These are phyloP conservation scores for Exophiala sp. DNA, from an alignment of 2,329 filamentous ascomycete genomes.

Conservation along the genomic window DNA sequence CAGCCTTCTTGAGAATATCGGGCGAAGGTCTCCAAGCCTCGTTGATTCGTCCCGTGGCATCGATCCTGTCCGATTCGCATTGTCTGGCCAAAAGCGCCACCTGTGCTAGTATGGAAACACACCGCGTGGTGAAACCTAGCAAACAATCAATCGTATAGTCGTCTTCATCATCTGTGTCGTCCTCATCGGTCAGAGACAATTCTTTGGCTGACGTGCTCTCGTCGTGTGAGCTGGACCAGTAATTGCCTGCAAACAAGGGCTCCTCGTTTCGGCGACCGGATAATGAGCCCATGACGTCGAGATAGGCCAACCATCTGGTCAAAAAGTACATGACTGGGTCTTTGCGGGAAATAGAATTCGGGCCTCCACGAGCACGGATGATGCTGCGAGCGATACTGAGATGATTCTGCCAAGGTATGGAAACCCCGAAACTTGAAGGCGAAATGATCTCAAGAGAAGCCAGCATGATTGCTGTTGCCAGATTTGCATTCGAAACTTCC, in stretches of 20 bases:
- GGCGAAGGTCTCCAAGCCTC: conserved; percentile 57
- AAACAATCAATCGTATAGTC: conserved; percentile 74
- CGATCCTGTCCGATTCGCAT: conserved; percentile 65
- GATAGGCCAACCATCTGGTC: conserved; percentile 77
- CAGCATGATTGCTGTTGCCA: conserved; percentile 82
- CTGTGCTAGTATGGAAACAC: conserved; percentile 66
- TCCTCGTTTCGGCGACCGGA: conserved; percentile 55
- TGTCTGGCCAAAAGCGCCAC: conserved; percentile 68
- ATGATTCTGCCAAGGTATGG: conserved; percentile 77
- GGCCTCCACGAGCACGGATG: conserved; percentile 64
- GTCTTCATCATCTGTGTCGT: conserved; percentile 51
- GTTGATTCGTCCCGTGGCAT: conserved; percentile 48
- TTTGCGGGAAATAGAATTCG: conserved; percentile 50
- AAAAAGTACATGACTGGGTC: conserved; percentile 69
- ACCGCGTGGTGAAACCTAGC: conserved; percentile 71
- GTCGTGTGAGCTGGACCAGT: conserved; percentile 39
- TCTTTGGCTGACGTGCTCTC: conserved; percentile 26
- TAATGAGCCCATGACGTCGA: conserved; percentile 74
- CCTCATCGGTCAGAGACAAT: conserved; percentile 39
- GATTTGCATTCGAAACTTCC: conserved; percentile 66
- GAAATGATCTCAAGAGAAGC: conserved; percentile 80
- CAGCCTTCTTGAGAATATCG: conserved; percentile 55
- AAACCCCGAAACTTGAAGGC: conserved; percentile 74
- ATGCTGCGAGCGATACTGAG: conserved; percentile 72
- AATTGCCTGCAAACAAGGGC: conserved; percentile 51